Evolutionary conservation across 352 stramenopile species (phyloP), one percentile per base, ranked within the genome.

Genomic region (Phytopythium litorale): DNA sequence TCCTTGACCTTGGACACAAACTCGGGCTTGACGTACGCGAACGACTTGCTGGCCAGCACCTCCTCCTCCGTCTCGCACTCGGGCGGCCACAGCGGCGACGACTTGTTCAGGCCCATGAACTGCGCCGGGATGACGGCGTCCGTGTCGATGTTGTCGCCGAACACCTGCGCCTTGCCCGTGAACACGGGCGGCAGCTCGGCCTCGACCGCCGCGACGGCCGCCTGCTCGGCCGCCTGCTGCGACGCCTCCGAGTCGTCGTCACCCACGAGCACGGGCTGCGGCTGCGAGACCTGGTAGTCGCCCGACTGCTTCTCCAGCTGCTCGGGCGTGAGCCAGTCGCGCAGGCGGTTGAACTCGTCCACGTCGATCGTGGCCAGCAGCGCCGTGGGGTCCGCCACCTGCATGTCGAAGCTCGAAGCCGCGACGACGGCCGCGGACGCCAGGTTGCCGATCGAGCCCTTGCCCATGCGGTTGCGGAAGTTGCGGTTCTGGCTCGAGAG

Each of bases 391-490:
- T 93, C 82, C 43, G 72, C 69, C 53, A 93, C 84, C 46, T 85
- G 66, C 84, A 93, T 93, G 51, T 78, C 67, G 45, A 93, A 93
- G 64, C 80, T 91, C 18, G 84, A 93, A 2, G 84, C 84, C 7
- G 84, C 84, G 30, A 93, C 82, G 28, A 76, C 72, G 15, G 79
- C 79, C 9, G 84, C 84, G 37, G 82, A 92, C 37, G 67, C 78
- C 48, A 93, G 60, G 67, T 93, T 89, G 13, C 80, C 84, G 40
- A 93, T 91, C 9, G 78, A 88, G n/a, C 84, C 84, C 58, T 78
- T 87, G 62, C 84, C 84, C 84, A 93, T 93, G 43, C 84, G 84
- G 68, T 93, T 93, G 62, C 79, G 82, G 66, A 91, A 93, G 76
- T 93, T 93, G 55, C 84, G 82, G 77, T 93, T 93, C 70, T 93